Percentiles rank a stretch among this genome's conserved stretches.
phyloP scores from a whole-genome alignment of 306 rosid genomes.

The Ochetophila trinervis region DNA sequence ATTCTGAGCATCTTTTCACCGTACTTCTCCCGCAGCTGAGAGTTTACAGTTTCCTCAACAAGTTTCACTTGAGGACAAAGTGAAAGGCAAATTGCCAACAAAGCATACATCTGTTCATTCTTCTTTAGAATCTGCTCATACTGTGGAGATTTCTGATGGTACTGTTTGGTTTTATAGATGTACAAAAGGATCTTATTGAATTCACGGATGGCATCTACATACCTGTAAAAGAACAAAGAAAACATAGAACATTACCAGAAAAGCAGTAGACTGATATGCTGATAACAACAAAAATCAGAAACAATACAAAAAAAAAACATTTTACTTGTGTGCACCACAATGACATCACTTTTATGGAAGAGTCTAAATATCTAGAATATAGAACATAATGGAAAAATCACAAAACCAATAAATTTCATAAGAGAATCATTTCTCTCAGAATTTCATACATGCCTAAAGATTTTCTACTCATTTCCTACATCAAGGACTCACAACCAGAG shows the following conservation, averaged over 20 bases:
- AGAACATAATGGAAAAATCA: no score
- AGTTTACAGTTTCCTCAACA: constrained; percentile 85
- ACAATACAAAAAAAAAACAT: no score
- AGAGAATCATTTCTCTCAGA: no score
- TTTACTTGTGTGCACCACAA: no score
- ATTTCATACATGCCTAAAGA: no score
- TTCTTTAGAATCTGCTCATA: constrained; percentile 94
- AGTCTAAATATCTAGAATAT: no score
- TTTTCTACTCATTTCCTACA: no score
- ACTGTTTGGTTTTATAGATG: constrained; percentile 71
- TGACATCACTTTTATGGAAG: no score
- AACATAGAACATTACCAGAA: background rate
- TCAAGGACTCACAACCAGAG: no score
- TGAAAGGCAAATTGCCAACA: constrained; percentile 88
- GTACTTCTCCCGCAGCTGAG: constrained; percentile 90
- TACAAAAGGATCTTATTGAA: constrained; percentile 85
- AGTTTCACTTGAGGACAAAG: constrained; percentile 88
- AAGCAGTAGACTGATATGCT: no score
- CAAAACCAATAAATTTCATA: no score
- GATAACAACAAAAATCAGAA: no score
- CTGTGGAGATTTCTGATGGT: constrained; percentile 89
- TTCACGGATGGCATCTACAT: constrained; percentile 89
- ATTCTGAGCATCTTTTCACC: constrained; percentile 95
- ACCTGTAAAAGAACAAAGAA: constrained; percentile 40
- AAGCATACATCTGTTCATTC: constrained; percentile 98